Percentiles rank a stretch among this genome's conserved stretches.
These are phyloP conservation scores for Zancudomyces culisetae DNA, from an alignment of 371 early-diverging fungal species.

Conservation along the genomic window DNA sequence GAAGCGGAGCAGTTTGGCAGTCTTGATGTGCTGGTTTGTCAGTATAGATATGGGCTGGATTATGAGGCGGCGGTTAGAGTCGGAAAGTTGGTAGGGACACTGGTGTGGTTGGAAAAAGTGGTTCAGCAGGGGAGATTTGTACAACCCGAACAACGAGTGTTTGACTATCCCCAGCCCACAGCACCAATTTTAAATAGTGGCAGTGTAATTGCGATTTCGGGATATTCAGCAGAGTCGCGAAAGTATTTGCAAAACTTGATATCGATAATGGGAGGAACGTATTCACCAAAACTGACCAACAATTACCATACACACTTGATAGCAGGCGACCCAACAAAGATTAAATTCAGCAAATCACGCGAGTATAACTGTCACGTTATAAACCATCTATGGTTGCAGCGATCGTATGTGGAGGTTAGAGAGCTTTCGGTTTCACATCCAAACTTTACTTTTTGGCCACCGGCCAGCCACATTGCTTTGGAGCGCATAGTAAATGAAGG, in stretches of 20 bases:
- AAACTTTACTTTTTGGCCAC: conserved; percentile 32
- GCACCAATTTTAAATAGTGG: conserved; percentile 30
- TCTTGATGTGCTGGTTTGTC: conserved; percentile 37
- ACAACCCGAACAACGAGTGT: conserved; percentile 24
- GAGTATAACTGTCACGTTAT: conserved; percentile 44
- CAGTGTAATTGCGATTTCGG: conserved; percentile 36
- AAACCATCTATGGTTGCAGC: conserved; percentile 83
- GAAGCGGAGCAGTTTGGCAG: background rate
- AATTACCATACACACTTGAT: conserved; percentile 43
- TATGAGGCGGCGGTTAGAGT: conserved; percentile 36
- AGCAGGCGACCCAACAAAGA: conserved; percentile 26
- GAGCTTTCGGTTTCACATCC: conserved; percentile 29
- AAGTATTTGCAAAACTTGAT: conserved; percentile 45
- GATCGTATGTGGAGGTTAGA: conserved; percentile 38
- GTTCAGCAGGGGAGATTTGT: conserved; percentile 16
- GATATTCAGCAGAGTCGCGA: conserved; percentile 45
- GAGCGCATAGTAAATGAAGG: conserved; percentile 4
- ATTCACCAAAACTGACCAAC: conserved; percentile 32
- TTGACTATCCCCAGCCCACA: conserved; percentile 37
- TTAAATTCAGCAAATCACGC: conserved; percentile 38
- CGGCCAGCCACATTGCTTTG: background rate
- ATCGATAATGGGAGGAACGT: conserved; percentile 37
- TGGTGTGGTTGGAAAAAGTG: conserved; percentile 35
- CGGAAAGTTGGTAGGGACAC: conserved; percentile 43
- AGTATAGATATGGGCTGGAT: conserved; percentile 28